A percentile compares a stretch with the other conserved stretches of the same genome.
Evolutionary conservation across 2,329 filamentous ascomycete species (phyloP).

Genomic region (Periconia sp.): DNA sequence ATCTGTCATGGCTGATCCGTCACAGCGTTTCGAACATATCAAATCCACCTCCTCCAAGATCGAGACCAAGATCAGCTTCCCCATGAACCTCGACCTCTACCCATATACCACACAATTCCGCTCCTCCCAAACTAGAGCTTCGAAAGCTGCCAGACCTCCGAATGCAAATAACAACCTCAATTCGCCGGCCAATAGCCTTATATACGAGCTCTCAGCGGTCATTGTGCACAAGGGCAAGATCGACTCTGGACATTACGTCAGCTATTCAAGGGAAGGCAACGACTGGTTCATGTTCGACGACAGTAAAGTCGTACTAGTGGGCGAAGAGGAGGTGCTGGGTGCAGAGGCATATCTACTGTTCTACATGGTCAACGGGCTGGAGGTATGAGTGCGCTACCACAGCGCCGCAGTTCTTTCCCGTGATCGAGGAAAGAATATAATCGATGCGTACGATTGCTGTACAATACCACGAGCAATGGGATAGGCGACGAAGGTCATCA

Average conservation of each 20-base stretch:
- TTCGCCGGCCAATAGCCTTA: slow-evolving; percentile 59
- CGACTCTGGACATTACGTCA: slow-evolving; percentile 89
- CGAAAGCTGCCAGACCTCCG: slow-evolving; percentile 21
- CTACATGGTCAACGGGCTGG: slow-evolving; percentile 59
- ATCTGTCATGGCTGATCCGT: too few species aligned
- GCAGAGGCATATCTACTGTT: slow-evolving; percentile 92
- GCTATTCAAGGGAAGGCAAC: slow-evolving; percentile 83
- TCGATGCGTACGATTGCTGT: too few species aligned
- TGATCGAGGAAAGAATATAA: too few species aligned
- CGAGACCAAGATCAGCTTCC: slow-evolving; percentile 84
- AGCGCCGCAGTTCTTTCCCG: too few species aligned
- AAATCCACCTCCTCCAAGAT: slow-evolving; percentile 83
- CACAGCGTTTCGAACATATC: slow-evolving; percentile 75
- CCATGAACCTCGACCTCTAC: slow-evolving; percentile 84
- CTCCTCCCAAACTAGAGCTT: slow-evolving; percentile 29
- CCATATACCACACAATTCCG: slow-evolving; percentile 77
- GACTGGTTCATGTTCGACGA: slow-evolving; percentile 98
- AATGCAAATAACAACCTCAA: slow-evolving; percentile 41
- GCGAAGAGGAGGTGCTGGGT: slow-evolving; percentile 81
- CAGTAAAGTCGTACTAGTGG: slow-evolving; percentile 84
- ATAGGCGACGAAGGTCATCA: too few species aligned
- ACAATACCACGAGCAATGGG: too few species aligned
- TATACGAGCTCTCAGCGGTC: slow-evolving; percentile 87
- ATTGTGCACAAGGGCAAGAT: slow-evolving; percentile 94
- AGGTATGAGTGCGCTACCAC: slow-evolving; percentile 34